Percentiles rank a stretch among this genome's conserved stretches.
phyloP scores from a whole-genome alignment of 169 alveolate genomes.

The Cryptosporidium parvum region DNA sequence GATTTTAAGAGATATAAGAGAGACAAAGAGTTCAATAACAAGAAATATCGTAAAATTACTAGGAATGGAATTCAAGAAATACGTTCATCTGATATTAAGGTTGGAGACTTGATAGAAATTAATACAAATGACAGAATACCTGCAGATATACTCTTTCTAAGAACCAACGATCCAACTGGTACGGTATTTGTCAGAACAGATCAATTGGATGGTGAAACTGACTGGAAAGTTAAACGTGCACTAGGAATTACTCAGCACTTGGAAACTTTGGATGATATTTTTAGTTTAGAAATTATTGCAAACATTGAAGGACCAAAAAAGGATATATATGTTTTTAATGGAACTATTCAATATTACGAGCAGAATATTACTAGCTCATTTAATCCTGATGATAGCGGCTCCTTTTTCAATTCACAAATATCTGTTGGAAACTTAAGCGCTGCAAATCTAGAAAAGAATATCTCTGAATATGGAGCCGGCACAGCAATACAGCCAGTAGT shows the following conservation, averaged over 20 bases:
- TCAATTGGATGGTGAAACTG: slow-evolving; percentile 99
- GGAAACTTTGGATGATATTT: slow-evolving; percentile 80
- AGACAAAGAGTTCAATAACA: slow-evolving; percentile 86
- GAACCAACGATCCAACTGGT: slow-evolving; percentile 86
- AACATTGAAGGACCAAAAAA: slow-evolving; percentile 88
- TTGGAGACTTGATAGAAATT: slow-evolving; percentile 93
- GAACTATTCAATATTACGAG: slow-evolving; percentile 83
- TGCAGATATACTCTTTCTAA: slow-evolving; percentile 94
- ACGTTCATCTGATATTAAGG: slow-evolving; percentile 88
- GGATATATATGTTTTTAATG: slow-evolving; percentile 90
- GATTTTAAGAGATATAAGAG: slow-evolving; percentile 89
- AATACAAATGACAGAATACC: slow-evolving; percentile 95
- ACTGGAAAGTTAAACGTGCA: slow-evolving; percentile 98
- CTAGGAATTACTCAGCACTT: slow-evolving; percentile 87
- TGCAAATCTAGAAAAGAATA: slow-evolving; percentile 27
- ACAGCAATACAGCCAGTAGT: slow-evolving; percentile 22
- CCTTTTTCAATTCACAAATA: not conserved
- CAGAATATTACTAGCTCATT: slow-evolving; percentile 3
- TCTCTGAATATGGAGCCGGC: not conserved
- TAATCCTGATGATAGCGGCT: not conserved
- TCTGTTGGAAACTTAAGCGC: not conserved
- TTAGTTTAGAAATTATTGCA: slow-evolving; percentile 81
- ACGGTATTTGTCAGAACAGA: slow-evolving; percentile 96
- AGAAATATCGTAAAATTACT: slow-evolving; percentile 82
- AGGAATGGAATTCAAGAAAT: slow-evolving; percentile 82